Evolutionary conservation across 2,329 filamentous ascomycete species (phyloP), one percentile per base, ranked within the genome.

Genomic region (Phyllosticta citriasiana): DNA sequence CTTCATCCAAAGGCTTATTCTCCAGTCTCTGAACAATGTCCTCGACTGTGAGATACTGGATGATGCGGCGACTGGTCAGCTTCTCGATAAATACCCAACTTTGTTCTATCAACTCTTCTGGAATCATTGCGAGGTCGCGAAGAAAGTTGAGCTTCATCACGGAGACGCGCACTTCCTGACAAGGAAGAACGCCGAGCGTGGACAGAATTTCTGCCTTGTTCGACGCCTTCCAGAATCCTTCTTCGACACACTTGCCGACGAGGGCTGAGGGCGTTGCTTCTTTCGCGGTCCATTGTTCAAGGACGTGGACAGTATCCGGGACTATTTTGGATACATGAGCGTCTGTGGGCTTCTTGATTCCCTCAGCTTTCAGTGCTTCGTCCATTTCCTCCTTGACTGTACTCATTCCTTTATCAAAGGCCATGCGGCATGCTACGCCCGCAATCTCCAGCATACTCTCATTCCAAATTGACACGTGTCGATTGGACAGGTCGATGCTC

Each of bases 381-480:
- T 55, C 26, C n/a, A 62, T 55, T 7, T 55, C 54, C 9, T 74
- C 72, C 64, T 85, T 86, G 27, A 97, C 79, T 56, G 89, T 85
- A 3, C 79, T 77, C 91, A 97, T 96, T 71, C 97, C 92, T 64
- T 89, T 87, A 9, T 86, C 81, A 76, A 95, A 99, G 1, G 91
- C 89, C 65, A 99, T 84, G 57, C 94, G 85, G 63, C 91, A 89
- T 65, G 96, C 87, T 66, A 99, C 91, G 51, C 94, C 94, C 19
- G 93, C 90, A 30, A 92, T 89, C 53, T 93, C 85, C 50, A 99
- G 80, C 80, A 99, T 89, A 71, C 97, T 94, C 24, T 90, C 81
- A 68, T 99, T 99, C 95, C 94, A 99, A 16, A 87, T 91, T 64
- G 91, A 87, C 16, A 99, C 93, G 80, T 91, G 96, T 61, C 92